Evolutionary conservation across 179 eudicot genomes (phyloP).

Genomic region (Spinacia oleracea): DNA sequence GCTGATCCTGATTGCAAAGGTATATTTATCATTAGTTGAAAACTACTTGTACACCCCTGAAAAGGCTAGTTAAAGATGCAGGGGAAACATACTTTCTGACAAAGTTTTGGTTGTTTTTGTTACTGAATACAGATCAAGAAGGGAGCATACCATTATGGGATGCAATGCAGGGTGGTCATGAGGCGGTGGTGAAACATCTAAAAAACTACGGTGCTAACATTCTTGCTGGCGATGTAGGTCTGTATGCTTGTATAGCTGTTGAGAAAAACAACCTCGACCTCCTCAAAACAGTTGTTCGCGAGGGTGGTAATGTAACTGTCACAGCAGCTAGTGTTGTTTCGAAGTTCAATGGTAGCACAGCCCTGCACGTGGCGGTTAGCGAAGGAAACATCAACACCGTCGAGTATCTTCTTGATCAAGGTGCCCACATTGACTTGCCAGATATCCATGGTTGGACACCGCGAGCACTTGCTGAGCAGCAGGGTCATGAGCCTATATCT

Average conservation of each 20-base stretch:
- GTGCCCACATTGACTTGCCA: slow-evolving; percentile 46
- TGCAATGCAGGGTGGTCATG: slow-evolving; percentile 64
- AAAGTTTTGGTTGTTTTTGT: background rate
- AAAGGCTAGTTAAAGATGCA: too few species aligned
- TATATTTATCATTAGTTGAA: slow-evolving; percentile 24
- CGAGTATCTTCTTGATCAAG: slow-evolving; percentile 52
- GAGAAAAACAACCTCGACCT: slow-evolving; percentile 58
- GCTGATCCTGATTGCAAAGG: slow-evolving; percentile 91
- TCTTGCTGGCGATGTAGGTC: slow-evolving; percentile 65
- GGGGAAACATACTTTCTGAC: too few species aligned
- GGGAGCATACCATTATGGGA: slow-evolving; percentile 92
- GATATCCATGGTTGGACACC: slow-evolving; percentile 74
- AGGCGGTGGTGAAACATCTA: slow-evolving; percentile 45
- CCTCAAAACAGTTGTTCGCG: slow-evolving; percentile 50
- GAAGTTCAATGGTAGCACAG: slow-evolving; percentile 55
- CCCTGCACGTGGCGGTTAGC: slow-evolving; percentile 65
- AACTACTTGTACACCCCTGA: too few species aligned
- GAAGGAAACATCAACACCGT: slow-evolving; percentile 67
- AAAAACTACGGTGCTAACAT: slow-evolving; percentile 54
- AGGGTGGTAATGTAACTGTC: slow-evolving; percentile 60
- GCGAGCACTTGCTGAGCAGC: slow-evolving; percentile 67
- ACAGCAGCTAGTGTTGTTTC: slow-evolving; percentile 32
- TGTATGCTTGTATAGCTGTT: slow-evolving; percentile 62
- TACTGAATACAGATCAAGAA: slow-evolving; percentile 53
- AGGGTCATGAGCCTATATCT: slow-evolving; percentile 63